Conservation (phyloP, 805 yeast species). For the Ogataea nakhonphanomensis region DNA sequence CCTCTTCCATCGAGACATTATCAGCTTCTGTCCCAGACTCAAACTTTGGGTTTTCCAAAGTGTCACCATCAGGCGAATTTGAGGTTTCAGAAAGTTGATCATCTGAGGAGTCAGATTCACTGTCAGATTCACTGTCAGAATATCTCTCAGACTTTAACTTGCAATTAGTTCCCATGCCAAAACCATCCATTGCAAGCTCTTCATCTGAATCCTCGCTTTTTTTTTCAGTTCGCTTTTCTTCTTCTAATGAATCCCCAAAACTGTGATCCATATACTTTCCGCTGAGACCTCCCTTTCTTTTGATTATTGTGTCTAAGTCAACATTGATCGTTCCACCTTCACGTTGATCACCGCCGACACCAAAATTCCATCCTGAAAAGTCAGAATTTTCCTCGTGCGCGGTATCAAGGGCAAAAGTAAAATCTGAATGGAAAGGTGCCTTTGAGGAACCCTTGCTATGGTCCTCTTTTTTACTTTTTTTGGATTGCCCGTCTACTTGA, state of each 20-base stretch:
- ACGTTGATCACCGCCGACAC: conserved; percentile 39
- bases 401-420: conserved; percentile 65
- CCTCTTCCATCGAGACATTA: conserved; percentile 29
- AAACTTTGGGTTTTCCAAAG: conserved; percentile 13
- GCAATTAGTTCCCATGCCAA: conserved; percentile 37
- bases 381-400: conserved; percentile 31
- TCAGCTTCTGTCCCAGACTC: no score
- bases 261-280: conserved; percentile 32
- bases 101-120: neutral
- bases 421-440: conserved; percentile 66
- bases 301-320: conserved; percentile 83
- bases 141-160: conserved; percentile 28
- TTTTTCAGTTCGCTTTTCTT: conserved; percentile 13
- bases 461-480: conserved; percentile 16
- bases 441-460: conserved; percentile 30
- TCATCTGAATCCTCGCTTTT: conserved; percentile 32
- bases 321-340: conserved; percentile 48
- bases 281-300: conserved; percentile 71
- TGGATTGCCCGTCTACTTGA: conserved; percentile 19
- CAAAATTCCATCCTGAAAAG: conserved; percentile 85
- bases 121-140: conserved; percentile 21
- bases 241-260: conserved; percentile 3
- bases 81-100: neutral
- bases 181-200: conserved; percentile 41
- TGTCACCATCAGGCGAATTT: no score